Conservation (phyloP, 371 early-diverging fungal species). For the Mucor piriformis region DNA sequence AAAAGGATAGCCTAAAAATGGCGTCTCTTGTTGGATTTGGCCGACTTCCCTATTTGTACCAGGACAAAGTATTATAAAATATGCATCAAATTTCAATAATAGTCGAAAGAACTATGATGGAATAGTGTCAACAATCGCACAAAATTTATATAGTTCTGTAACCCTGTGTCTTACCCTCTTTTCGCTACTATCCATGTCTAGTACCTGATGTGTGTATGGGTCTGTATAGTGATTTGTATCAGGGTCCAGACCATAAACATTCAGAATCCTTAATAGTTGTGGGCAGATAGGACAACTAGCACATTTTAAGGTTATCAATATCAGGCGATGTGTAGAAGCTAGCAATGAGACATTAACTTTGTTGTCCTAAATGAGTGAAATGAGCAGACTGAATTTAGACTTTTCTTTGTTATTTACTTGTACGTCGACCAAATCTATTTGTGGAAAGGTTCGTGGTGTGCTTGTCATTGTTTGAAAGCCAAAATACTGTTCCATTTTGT, state of each 20-base stretch:
- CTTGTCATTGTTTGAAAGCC: slow-evolving; percentile 46
- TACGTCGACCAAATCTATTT: slow-evolving; percentile 31
- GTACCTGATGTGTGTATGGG: slow-evolving; percentile 32
- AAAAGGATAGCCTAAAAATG: slow-evolving; percentile 43
- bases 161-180: background rate
- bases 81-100: slow-evolving; percentile 42
- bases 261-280: slow-evolving; percentile 39
- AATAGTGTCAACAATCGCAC: too few species aligned
- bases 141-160: background rate
- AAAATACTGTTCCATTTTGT: slow-evolving; percentile 17
- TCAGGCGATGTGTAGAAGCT: slow-evolving; percentile 29
- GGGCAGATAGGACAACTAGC: slow-evolving; percentile 40
- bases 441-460: slow-evolving; percentile 40
- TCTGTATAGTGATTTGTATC: slow-evolving; percentile 25
- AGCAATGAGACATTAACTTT: slow-evolving; percentile 30
- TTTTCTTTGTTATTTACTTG: slow-evolving; percentile 22
- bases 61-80: slow-evolving; percentile 48
- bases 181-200: slow-evolving; percentile 19
- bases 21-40: slow-evolving; percentile 28
- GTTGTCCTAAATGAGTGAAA: background rate
- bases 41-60: slow-evolving; percentile 30
- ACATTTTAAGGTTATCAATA: slow-evolving; percentile 42
- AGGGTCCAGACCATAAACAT: slow-evolving; percentile 42
- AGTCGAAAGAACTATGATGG: slow-evolving; percentile 40
- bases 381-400: background rate